Evolutionary conservation across 352 stramenopile species (phyloP).

Genomic region (Globisporangium iwayamae): DNA sequence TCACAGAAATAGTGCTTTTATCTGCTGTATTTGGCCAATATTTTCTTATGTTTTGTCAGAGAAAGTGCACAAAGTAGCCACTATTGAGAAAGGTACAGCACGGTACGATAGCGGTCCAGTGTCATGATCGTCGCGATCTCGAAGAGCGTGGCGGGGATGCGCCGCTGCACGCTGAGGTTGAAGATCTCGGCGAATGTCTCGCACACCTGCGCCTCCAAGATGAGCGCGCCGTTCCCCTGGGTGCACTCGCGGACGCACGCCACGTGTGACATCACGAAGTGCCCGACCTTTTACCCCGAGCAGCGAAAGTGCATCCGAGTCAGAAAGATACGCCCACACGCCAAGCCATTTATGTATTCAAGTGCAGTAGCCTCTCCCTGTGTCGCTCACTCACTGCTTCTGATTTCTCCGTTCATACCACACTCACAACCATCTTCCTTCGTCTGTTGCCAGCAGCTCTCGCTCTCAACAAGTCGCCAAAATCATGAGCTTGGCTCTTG

Average conservation of each 20-base stretch:
- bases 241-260: constrained; percentile 87
- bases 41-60: no score
- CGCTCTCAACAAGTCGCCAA: no score
- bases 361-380: background rate
- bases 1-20: background rate
- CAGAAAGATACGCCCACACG: background rate
- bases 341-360: background rate
- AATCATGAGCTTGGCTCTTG: no score
- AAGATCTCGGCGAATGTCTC: constrained; percentile 85
- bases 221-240: constrained; percentile 90
- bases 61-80: no score
- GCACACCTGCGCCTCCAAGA: constrained; percentile 90
- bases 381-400: background rate
- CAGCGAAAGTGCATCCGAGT: background rate
- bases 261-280: constrained; percentile 92
- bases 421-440: background rate
- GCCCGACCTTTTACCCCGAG: constrained; percentile 87
- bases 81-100: no score
- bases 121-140: constrained; percentile 78
- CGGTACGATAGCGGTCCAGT: background rate
- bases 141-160: constrained; percentile 87
- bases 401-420: background rate
- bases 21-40: no score
- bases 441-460: background rate
- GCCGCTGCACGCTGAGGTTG: constrained; percentile 68